Evolutionary conservation across 768 basidiomycete genomes (phyloP), one percentile per base, ranked within the genome.

Genomic region (Auricularia sp.): DNA sequence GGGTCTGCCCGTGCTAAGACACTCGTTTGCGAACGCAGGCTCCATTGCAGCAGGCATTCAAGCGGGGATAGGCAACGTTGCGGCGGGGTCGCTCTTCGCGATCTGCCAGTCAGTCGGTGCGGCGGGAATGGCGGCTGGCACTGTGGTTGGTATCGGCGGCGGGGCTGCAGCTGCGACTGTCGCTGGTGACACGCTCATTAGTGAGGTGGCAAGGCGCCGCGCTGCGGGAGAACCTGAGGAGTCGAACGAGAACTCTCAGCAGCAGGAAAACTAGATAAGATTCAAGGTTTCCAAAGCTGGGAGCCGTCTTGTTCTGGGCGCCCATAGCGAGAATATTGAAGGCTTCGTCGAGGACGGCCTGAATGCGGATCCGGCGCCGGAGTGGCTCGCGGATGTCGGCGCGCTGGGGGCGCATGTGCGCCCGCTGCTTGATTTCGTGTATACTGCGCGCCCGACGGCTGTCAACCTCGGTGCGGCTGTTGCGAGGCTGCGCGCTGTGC

Each of bases 391-490:
- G 3, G 84, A 87, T 0, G 74, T 82, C 0, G 73, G 76, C 2
- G 73, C 78, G 2, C 78, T 97, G 36, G 76, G 79, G 62, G 73
- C 74, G 0, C 78, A 90, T 73, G 73, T 95, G 67, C 71, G 78
- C 47, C 79, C 81, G 0, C 79, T 85, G 54, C 80, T 94, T 58
- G 82, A 85, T 47, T 88, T 84, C 74, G 82, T 98, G 13, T 87
- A 83, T 73, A 91, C 87, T 1, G 89, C 95, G 2, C 84, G 95
- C n/a, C 95, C 96, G 16, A 98, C 95, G 0, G 95, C 95, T 5
- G 95, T 98, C 69, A 98, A 98, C 76, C 88, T 98, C 24, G 86
- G 91, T 11, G 89, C 88, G 56, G 94, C 93, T 6, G 91, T 87
- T 58, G 82, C 86, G 21, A 83, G 94, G 21, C 82, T 98, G 44